These are phyloP conservation scores for Gossypium longicalyx DNA, from an alignment of 345 rosid species.

Conservation along the genomic window DNA sequence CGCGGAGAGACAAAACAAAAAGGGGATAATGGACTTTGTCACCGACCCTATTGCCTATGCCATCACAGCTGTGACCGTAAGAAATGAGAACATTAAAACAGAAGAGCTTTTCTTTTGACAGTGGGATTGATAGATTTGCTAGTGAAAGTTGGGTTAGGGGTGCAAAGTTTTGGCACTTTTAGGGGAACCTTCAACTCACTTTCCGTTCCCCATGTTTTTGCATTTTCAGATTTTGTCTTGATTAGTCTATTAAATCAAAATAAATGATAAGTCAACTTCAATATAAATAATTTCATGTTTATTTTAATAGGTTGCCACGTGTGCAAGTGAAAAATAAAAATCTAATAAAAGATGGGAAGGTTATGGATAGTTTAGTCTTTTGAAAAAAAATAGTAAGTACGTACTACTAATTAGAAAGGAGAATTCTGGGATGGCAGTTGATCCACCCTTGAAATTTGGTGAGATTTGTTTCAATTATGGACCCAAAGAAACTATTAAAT, in stretches of 20 bases:
- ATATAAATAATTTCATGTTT: neutral
- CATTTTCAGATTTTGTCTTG: conserved; percentile 1
- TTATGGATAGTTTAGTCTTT: too few relatives aligned
- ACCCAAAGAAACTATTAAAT: neutral
- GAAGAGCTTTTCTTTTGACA: neutral
- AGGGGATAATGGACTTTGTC: conserved; percentile 10
- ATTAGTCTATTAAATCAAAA: neutral
- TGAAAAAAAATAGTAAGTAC: neutral
- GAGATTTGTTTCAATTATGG: neutral
- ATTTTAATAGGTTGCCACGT: neutral
- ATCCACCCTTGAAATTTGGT: neutral
- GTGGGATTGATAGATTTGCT: conserved; percentile 10
- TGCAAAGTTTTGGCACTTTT: conserved; percentile 10
- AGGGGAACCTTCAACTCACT: neutral
- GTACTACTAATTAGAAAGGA: neutral
- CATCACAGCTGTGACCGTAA: conserved; percentile 35
- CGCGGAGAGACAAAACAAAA: conserved; percentile 26
- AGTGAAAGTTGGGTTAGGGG: neutral
- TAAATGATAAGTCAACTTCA: neutral
- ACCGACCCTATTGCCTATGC: conserved; percentile 40
- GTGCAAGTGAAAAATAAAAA: neutral
- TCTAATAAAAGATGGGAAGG: neutral
- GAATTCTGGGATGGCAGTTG: neutral
- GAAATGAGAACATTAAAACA: neutral
- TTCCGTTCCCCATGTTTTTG: neutral